These are phyloP conservation scores for Hemisphaericaspora subhashii DNA, from an alignment of 1,139 yeast species.

Conservation along the genomic window DNA sequence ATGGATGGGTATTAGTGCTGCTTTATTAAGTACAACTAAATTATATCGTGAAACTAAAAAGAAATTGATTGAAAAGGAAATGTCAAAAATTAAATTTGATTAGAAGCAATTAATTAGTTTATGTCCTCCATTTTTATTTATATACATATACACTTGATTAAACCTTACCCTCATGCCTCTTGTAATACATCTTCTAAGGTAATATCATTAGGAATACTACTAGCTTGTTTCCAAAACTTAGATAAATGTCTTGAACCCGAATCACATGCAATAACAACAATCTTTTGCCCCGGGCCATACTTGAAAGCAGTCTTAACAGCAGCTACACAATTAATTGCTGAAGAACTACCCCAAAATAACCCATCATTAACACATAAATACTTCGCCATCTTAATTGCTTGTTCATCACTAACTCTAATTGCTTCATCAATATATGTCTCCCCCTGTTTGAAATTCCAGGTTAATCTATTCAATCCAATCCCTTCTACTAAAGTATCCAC, in stretches of 20 bases:
- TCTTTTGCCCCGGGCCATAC: conserved; percentile 61
- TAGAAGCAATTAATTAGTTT: conserved; percentile 1
- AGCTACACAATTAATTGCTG: conserved; percentile 92
- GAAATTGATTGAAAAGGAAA: conserved; percentile 22
- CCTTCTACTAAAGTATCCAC: conserved; percentile 96
- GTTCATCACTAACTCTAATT: conserved; percentile 70
- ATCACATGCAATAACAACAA: conserved; percentile 92
- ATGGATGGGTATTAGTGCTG: conserved; percentile 50
- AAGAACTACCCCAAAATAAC: conserved; percentile 84
- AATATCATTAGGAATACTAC: conserved; percentile 26
- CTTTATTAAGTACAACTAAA: conserved; percentile 39
- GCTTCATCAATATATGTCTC: conserved; percentile 75
- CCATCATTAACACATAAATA: conserved; percentile 82
- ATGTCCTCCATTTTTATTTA: neutral
- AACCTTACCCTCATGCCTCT: too few species aligned
- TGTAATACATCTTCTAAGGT: conserved; percentile 26
- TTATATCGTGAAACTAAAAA: conserved; percentile 42
- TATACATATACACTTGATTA: neutral
- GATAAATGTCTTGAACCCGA: conserved; percentile 87
- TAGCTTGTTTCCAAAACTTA: conserved; percentile 85
- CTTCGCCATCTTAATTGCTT: conserved; percentile 88
- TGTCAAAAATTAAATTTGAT: conserved; percentile 9
- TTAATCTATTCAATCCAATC: conserved; percentile 83
- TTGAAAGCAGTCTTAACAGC: conserved; percentile 66
- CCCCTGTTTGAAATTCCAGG: conserved; percentile 76